Percentiles rank a stretch among this genome's conserved stretches.
Evolutionary conservation across 2,329 filamentous ascomycete species (phyloP).

Genomic region (Colletotrichum musae): DNA sequence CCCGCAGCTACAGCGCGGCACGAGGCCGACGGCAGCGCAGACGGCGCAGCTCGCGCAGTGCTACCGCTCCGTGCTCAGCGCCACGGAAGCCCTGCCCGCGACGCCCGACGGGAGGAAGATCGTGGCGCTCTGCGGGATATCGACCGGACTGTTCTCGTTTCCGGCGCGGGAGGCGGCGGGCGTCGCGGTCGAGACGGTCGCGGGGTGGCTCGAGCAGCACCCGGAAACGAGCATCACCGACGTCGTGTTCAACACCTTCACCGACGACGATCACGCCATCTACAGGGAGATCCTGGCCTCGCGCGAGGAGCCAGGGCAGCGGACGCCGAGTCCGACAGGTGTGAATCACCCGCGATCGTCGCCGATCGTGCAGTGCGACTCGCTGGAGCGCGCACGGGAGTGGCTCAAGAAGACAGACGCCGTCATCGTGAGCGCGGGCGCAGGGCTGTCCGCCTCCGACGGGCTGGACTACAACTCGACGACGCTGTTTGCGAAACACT

Average conservation of each 20-base stretch:
- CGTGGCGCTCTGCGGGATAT: constrained; percentile 52
- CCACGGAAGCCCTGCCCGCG: constrained; percentile 45
- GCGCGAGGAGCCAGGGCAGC: background rate
- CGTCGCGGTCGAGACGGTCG: constrained; percentile 45
- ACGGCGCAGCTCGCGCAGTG: constrained; percentile 46
- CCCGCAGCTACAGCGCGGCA: constrained; percentile 47
- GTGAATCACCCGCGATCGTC: constrained; percentile 10
- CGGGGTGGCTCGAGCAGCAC: constrained; percentile 47
- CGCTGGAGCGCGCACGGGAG: constrained; percentile 30
- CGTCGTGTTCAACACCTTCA: constrained; percentile 52
- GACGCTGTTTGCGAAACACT: constrained; percentile 48
- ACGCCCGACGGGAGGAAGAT: constrained; percentile 45
- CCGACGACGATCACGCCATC: constrained; percentile 44
- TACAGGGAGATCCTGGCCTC: constrained; percentile 36
- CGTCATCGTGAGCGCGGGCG: constrained; percentile 51
- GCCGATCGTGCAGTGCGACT: constrained; percentile 22
- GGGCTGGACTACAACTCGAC: constrained; percentile 52
- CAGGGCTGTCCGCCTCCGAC: constrained; percentile 52
- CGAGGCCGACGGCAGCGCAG: constrained; percentile 41
- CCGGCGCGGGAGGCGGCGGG: constrained; percentile 47
- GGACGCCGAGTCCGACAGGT: constrained; percentile 3
- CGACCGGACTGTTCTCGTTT: constrained; percentile 53
- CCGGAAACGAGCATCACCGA: constrained; percentile 47
- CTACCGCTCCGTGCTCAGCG: constrained; percentile 49
- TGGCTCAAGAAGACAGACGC: constrained; percentile 47